These are phyloP conservation scores for Exophiala phaeomuriformis DNA, from an alignment of 2,329 filamentous ascomycete species.

Conservation along the genomic window DNA sequence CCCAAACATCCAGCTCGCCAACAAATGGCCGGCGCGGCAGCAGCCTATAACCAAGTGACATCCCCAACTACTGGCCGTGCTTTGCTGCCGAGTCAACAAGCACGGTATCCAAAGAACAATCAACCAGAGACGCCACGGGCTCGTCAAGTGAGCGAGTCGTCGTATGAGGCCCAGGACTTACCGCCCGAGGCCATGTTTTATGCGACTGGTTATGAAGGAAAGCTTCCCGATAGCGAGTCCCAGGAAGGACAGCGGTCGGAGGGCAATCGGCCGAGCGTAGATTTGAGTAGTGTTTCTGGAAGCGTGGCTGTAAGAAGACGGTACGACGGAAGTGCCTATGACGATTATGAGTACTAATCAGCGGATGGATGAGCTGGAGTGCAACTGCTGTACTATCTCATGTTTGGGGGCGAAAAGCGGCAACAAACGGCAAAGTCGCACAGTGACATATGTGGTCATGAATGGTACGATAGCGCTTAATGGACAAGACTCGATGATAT, in stretches of 20 bases:
- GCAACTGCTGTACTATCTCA: not conserved
- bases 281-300: conserved; percentile 25
- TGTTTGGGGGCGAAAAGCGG: too few relatives aligned
- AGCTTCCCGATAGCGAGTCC: conserved; percentile 24
- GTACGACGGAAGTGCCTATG: conserved; percentile 30
- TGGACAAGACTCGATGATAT: too few relatives aligned
- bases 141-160: conserved; percentile 10
- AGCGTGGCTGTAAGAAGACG: conserved; percentile 25
- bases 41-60: conserved; percentile 15
- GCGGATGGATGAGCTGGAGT: not conserved
- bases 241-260: conserved; percentile 25
- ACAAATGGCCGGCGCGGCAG: conserved; percentile 13
- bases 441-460: too few relatives aligned
- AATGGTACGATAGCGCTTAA: too few relatives aligned
- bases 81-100: conserved; percentile 31
- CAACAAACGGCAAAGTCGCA: too few relatives aligned
- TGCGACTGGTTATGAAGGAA: conserved; percentile 8
- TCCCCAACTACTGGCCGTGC: conserved; percentile 26
- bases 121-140: not conserved
- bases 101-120: conserved; percentile 22
- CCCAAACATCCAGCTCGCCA: conserved; percentile 15
- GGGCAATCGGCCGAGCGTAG: conserved; percentile 19
- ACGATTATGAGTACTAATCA: conserved; percentile 20
- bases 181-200: conserved; percentile 15
- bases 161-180: conserved; percentile 14